Conservation (phyloP, 345 rosid genomes). For the Melastoma malabathricum region DNA sequence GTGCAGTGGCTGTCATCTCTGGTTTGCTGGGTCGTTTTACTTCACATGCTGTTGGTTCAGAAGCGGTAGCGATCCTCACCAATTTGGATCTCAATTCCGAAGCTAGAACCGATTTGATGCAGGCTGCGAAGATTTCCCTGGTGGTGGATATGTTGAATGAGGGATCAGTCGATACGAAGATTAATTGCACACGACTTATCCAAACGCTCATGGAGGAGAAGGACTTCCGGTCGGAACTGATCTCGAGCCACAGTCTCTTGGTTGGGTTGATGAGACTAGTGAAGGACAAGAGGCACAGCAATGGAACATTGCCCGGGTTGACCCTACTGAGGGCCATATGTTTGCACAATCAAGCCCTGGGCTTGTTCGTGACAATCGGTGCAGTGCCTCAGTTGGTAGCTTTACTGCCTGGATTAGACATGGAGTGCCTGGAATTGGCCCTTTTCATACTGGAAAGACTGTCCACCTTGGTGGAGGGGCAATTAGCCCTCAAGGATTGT, state of each 20-base stretch:
- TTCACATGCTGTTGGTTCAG: slow-evolving; percentile 17
- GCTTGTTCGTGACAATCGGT: slow-evolving; percentile 13
- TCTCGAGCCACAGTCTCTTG: slow-evolving; percentile 14
- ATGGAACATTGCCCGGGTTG: slow-evolving; percentile 11
- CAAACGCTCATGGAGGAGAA: slow-evolving; percentile 15
- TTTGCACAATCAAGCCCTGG: slow-evolving; percentile 12
- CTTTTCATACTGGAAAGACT: slow-evolving; percentile 11
- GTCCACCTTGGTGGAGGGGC: slow-evolving; percentile 9
- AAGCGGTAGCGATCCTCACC: slow-evolving; percentile 10
- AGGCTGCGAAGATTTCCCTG: slow-evolving; percentile 13
- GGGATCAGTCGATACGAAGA: slow-evolving; percentile 15
- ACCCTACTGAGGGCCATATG: slow-evolving; percentile 13
- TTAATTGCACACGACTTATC: slow-evolving; percentile 12
- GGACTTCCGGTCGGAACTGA: slow-evolving; percentile 14
- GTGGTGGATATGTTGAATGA: slow-evolving; percentile 15
- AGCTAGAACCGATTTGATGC: slow-evolving; percentile 11
- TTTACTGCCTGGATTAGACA: slow-evolving; percentile 9
- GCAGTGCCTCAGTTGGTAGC: slow-evolving; percentile 10
- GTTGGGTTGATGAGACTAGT: slow-evolving; percentile 16
- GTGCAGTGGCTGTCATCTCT: slow-evolving; percentile 11
- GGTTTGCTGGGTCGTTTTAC: slow-evolving; percentile 11
- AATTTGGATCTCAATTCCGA: slow-evolving; percentile 10
- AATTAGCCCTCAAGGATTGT: slow-evolving; percentile 12
- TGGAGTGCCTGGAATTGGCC: slow-evolving; percentile 13
- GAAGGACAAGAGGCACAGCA: slow-evolving; percentile 10